Conservation (phyloP, 2,329 filamentous ascomycete genomes). For the Fusarium avenaceum region DNA sequence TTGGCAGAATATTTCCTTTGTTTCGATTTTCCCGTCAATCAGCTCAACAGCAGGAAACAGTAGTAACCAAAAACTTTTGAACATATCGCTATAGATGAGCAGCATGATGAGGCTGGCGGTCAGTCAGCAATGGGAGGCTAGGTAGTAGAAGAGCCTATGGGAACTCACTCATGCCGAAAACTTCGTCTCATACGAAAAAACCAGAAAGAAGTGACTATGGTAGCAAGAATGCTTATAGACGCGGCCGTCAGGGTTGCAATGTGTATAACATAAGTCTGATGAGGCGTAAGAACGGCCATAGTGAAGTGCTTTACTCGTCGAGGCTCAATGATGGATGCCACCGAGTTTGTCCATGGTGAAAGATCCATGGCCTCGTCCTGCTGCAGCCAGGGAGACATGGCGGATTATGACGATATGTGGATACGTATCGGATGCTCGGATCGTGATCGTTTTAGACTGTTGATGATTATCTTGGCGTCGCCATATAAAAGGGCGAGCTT, state of each 20-base stretch:
- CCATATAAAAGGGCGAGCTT: conserved; percentile 14
- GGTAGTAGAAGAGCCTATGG: neutral
- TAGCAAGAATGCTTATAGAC: conserved; percentile 68
- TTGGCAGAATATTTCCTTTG: conserved; percentile 72
- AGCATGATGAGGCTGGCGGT: conserved; percentile 76
- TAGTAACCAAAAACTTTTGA: conserved; percentile 77
- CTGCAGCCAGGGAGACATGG: conserved; percentile 42
- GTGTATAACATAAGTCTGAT: conserved; percentile 45
- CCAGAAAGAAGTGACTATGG: conserved; percentile 74
- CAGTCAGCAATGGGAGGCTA: conserved; percentile 18
- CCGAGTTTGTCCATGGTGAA: conserved; percentile 30
- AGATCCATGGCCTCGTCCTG: conserved; percentile 10
- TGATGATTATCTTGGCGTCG: conserved; percentile 19
- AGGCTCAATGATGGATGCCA: conserved; percentile 26
- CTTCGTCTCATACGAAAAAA: conserved; percentile 79
- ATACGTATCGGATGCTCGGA: conserved; percentile 16
- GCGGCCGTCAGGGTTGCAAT: conserved; percentile 57
- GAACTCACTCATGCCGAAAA: conserved; percentile 72
- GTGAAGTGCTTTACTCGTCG: conserved; percentile 34
- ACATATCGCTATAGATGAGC: conserved; percentile 78
- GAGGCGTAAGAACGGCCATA: conserved; percentile 26
- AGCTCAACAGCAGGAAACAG: conserved; percentile 74
- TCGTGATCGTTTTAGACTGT: conserved; percentile 16
- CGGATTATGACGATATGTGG: conserved; percentile 19
- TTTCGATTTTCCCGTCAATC: conserved; percentile 62